These are phyloP conservation scores for Pythium myriotylum DNA, from an alignment of 352 stramenopile species.

Conservation along the genomic window DNA sequence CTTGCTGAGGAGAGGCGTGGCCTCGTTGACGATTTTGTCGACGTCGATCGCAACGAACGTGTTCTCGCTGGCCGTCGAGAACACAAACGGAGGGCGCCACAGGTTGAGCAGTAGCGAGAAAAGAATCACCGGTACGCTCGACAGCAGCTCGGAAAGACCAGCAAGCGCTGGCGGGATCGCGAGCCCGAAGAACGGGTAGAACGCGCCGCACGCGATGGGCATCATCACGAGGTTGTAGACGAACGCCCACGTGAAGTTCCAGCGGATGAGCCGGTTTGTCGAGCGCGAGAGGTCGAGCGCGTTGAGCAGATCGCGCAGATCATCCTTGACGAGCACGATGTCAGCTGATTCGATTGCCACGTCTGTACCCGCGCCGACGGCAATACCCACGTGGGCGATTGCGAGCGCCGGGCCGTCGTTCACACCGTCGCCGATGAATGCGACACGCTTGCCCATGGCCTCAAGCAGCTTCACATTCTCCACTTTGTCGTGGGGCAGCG, in stretches of 20 bases:
- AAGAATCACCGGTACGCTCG: constrained; percentile 77
- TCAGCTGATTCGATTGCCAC: constrained; percentile 74
- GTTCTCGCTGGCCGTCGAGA: constrained; percentile 19
- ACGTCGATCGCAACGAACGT: constrained; percentile 21
- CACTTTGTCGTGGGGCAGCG: constrained; percentile 75
- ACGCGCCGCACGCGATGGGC: constrained; percentile 65
- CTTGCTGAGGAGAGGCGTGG: constrained; percentile 18
- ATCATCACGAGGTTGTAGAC: constrained; percentile 80
- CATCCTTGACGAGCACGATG: constrained; percentile 74
- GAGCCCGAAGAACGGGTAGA: constrained; percentile 64
- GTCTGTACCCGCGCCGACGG: constrained; percentile 65
- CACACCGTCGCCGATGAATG: constrained; percentile 75
- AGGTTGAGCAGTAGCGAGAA: constrained; percentile 74
- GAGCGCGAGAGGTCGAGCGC: constrained; percentile 57
- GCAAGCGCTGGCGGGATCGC: constrained; percentile 69
- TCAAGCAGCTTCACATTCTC: constrained; percentile 75
- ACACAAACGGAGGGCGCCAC: constrained; percentile 54
- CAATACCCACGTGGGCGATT: constrained; percentile 68
- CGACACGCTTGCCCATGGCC: constrained; percentile 68
- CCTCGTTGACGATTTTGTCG: constrained; percentile 12
- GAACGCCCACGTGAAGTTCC: constrained; percentile 77
- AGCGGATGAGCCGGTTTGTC: constrained; percentile 71
- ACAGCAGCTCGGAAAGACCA: constrained; percentile 71
- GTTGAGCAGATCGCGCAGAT: constrained; percentile 69
- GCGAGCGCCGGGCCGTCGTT: constrained; percentile 76